Evolutionary conservation across 1,284 basidiomycete genomes (phyloP).

Genomic region (Phylloporus sp.): DNA sequence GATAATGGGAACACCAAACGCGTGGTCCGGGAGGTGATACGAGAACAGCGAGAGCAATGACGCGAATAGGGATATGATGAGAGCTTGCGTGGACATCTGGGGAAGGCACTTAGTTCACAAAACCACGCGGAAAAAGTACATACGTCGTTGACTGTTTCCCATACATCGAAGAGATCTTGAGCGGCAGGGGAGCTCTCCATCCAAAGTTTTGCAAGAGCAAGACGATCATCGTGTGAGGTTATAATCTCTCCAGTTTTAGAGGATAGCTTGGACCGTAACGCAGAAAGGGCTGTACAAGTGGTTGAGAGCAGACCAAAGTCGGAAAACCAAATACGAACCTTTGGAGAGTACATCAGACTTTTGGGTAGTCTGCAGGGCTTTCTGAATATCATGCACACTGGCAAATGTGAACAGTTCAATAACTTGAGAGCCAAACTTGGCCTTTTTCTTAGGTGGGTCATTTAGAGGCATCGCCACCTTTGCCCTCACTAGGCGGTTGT

Average conservation of each 20-base stretch:
- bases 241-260: constrained; percentile 35
- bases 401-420: constrained; percentile 20
- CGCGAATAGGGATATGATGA: constrained; percentile 62
- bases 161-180: constrained; percentile 67
- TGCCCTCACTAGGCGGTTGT: constrained; percentile 23
- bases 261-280: constrained; percentile 46
- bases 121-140: constrained; percentile 20
- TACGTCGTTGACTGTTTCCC: constrained; percentile 63
- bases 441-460: constrained; percentile 22
- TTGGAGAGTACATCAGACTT: constrained; percentile 32
- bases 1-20: constrained; percentile 65
- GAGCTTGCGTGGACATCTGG: constrained; percentile 50
- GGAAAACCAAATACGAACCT: constrained; percentile 26
- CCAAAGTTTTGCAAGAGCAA: constrained; percentile 68
- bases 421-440: constrained; percentile 9
- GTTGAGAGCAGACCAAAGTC: constrained; percentile 2
- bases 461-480: constrained; percentile 23
- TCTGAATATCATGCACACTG: constrained; percentile 35
- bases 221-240: constrained; percentile 60
- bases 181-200: constrained; percentile 62
- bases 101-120: constrained; percentile 17
- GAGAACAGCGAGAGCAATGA: constrained; percentile 67
- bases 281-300: constrained; percentile 49
- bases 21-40: constrained; percentile 70
- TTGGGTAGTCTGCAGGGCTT: constrained; percentile 24